These are phyloP conservation scores for Sarocladiaceae sp. DNA, from an alignment of 2,329 filamentous ascomycete genomes.

Conservation along the genomic window DNA sequence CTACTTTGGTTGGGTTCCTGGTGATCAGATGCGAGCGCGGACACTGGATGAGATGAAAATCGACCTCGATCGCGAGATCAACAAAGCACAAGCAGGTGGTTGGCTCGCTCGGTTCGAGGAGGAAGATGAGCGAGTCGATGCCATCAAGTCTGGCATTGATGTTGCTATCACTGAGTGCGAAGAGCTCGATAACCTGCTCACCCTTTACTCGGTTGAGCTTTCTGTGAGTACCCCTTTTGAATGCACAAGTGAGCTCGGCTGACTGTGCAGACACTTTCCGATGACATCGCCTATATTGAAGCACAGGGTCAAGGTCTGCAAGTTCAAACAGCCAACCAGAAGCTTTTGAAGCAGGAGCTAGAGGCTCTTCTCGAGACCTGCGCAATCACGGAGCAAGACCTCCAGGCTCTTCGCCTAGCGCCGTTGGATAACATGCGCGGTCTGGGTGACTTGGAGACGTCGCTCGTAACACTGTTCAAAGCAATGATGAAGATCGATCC, in stretches of 20 bases:
- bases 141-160: slow-evolving; percentile 81
- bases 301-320: slow-evolving; percentile 95
- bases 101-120: slow-evolving; percentile 82
- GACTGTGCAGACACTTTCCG: slow-evolving; percentile 68
- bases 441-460: slow-evolving; percentile 69
- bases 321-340: slow-evolving; percentile 95
- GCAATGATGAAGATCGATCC: slow-evolving; percentile 93
- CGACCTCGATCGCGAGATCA: slow-evolving; percentile 81
- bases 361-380: slow-evolving; percentile 85
- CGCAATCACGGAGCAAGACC: slow-evolving; percentile 69
- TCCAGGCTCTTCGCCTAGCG: slow-evolving; percentile 66
- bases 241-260: slow-evolving; percentile 10
- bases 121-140: slow-evolving; percentile 83
- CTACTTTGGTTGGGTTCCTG: slow-evolving; percentile 82
- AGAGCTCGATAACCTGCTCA: slow-evolving; percentile 88
- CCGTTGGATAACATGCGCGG: slow-evolving; percentile 66
- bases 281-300: slow-evolving; percentile 96
- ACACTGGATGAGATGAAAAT: slow-evolving; percentile 74
- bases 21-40: slow-evolving; percentile 65
- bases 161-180: slow-evolving; percentile 91
- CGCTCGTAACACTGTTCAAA: slow-evolving; percentile 78
- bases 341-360: slow-evolving; percentile 83
- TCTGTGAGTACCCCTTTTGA: slow-evolving; percentile 52
- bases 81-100: slow-evolving; percentile 83
- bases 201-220: slow-evolving; percentile 89